Percentiles rank a stretch among this genome's conserved stretches.
Conservation (phyloP, 2,329 filamentous ascomycete species). For the Colletotrichum chrysophilum region DNA sequence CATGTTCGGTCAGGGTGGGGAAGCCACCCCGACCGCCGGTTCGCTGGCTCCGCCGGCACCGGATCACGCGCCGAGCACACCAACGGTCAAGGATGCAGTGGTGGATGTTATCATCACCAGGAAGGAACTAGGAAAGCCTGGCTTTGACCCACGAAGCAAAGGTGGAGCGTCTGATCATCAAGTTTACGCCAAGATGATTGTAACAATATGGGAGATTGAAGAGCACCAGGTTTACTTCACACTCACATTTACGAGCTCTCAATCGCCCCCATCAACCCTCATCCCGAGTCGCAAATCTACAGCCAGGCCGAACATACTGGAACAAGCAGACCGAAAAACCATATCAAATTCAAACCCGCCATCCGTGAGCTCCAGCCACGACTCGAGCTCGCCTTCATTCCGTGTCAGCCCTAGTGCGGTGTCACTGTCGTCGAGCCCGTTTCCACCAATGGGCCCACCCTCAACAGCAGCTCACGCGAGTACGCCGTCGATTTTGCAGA, state of each 20-base stretch:
- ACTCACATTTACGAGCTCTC: constrained; percentile 73
- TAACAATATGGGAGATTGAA: constrained; percentile 75
- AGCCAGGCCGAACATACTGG: constrained; percentile 43
- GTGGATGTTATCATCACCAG: constrained; percentile 72
- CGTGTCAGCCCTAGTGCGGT: constrained; percentile 55
- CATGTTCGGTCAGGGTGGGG: constrained; percentile 27
- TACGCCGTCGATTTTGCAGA: constrained; percentile 72
- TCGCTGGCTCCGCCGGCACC: constrained; percentile 20
- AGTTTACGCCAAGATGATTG: constrained; percentile 75
- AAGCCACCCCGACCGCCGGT: constrained; percentile 42
- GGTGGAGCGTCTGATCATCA: constrained; percentile 43
- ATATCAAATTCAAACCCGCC: constrained; percentile 50
- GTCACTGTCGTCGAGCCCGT: constrained; percentile 61
- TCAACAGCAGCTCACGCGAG: constrained; percentile 57
- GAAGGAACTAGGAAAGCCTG: constrained; percentile 45
- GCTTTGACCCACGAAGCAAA: constrained; percentile 36
- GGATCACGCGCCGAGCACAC: constrained; percentile 27
- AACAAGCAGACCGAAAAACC: constrained; percentile 51
- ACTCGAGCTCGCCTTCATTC: constrained; percentile 51
- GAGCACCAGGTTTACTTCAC: constrained; percentile 74
- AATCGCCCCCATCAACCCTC: constrained; percentile 39
- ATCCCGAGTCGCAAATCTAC: constrained; percentile 40
- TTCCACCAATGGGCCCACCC: constrained; percentile 72
- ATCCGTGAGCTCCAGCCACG: constrained; percentile 52
- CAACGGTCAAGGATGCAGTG: constrained; percentile 59